Evolutionary conservation across 1,284 basidiomycete species (phyloP).

Genomic region (Ceratorhiza oryzae-sativae): DNA sequence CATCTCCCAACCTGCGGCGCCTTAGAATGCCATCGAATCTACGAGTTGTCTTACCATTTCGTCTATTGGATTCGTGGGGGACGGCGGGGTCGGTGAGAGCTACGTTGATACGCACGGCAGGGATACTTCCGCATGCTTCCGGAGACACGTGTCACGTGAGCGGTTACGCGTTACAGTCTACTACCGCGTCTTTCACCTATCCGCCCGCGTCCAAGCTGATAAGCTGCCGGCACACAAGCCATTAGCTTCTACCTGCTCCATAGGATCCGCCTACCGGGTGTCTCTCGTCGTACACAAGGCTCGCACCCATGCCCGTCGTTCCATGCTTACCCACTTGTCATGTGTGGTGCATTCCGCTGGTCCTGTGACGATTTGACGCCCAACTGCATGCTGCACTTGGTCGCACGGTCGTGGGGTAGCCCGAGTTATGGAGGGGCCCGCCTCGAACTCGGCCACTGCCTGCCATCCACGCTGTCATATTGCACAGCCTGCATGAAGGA

Average conservation of each 20-base stretch:
- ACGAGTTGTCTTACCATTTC: slow-evolving; percentile 8
- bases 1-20: background rate
- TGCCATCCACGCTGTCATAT: background rate
- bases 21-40: too few species aligned
- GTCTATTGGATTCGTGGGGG: slow-evolving; percentile 9
- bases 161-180: background rate
- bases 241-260: too few species aligned
- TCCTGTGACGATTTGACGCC: background rate
- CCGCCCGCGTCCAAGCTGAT: too few species aligned
- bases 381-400: background rate
- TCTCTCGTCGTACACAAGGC: too few species aligned
- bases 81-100: slow-evolving; percentile 14
- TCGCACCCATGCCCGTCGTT: too few species aligned
- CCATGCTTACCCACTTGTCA: too few species aligned
- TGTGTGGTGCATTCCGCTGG: background rate
- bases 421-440: background rate
- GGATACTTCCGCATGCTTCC: slow-evolving; percentile 18
- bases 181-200: too few species aligned
- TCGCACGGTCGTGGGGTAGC: background rate
- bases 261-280: too few species aligned
- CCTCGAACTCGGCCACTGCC: background rate
- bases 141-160: slow-evolving; percentile 7
- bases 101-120: slow-evolving; percentile 17
- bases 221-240: too few species aligned
- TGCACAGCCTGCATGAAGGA: background rate